Evolutionary conservation across 1,284 basidiomycete genomes (phyloP), one percentile per base, ranked within the genome.

Genomic region (Trichosporon sp.): DNA sequence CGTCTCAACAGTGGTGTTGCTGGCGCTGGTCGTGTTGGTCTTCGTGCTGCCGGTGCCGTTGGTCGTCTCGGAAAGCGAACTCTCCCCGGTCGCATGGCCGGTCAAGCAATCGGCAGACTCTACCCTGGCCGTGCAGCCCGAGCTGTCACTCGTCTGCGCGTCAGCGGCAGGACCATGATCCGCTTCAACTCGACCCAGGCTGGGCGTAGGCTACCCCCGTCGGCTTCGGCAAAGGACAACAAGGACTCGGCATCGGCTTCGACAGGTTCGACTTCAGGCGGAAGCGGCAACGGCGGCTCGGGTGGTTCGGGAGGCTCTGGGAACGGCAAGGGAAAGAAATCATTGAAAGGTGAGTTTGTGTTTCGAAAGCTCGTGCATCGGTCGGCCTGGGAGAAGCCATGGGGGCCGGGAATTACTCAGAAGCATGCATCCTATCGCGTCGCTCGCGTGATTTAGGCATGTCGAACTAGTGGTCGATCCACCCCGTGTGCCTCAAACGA

Each of bases 391-490:
- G 53, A 31, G 56, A 60, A 60, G 56, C 56, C 18, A 42, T 60
- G 56, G 56, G 27, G 56, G 11, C 56, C 56, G 56, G 56, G 56
- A 60, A 60, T 60, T 32, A 32, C 56, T 11, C 56, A 60, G 56
- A 60, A 60, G 56, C 56, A 60, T 60, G 56, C 56, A 60, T 60
- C 56, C 56, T 60, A 60, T 60, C 56, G 56, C 56, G 56, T 60
- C 27, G 56, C 56, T 60, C 56, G 56, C 56, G 56, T 60, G 56
- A 60, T 60, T 60, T 31, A 60, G 56, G 56, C 56, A 60, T 60
- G 56, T 31, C 56, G 56, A 31, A n/a, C 56, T 60, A 60, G 56
- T 60, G 56, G 56, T 60, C 56, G 56, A 60, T 60, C 56, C 51
- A 56, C 51, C 56, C 56, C 56, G 47, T 60, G 56, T 60, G 56